These are phyloP conservation scores for Acacia crassicarpa DNA, from an alignment of 306 rosid genomes.

Conservation along the genomic window DNA sequence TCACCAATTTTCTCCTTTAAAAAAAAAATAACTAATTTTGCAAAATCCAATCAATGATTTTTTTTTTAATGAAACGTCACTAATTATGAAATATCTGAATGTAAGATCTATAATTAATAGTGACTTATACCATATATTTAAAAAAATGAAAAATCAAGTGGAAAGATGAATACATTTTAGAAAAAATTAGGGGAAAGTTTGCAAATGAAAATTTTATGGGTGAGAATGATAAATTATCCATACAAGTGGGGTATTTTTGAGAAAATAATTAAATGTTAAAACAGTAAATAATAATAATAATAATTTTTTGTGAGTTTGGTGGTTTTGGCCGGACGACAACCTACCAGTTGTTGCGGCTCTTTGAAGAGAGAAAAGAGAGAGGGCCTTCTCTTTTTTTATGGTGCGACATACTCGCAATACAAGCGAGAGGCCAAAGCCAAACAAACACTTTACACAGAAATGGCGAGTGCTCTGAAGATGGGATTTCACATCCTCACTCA, in stretches of 20 bases:
- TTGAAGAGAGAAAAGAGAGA: constrained; percentile 59
- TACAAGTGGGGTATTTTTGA: neutral
- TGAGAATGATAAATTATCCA: neutral
- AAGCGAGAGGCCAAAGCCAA: constrained; percentile 25
- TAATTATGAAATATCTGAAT: neutral
- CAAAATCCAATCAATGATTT: neutral
- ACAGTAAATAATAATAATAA: constrained; percentile 10
- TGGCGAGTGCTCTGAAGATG: constrained; percentile 54
- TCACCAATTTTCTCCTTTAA: no score
- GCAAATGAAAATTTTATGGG: no score
- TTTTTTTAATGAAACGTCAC: neutral
- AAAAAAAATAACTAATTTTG: no score
- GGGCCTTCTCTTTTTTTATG: constrained; percentile 4
- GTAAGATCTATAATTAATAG: neutral
- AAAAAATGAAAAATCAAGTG: neutral
- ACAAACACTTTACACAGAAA: constrained; percentile 24
- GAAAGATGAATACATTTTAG: no score
- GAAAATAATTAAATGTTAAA: neutral
- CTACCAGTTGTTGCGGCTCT: constrained; percentile 92
- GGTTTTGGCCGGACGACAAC: constrained; percentile 82
- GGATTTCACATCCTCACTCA: constrained; percentile 53
- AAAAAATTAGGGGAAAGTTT: no score
- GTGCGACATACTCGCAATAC: neutral
- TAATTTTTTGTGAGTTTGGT: constrained; percentile 69
- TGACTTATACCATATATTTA: neutral